Evolutionary conservation across 768 basidiomycete genomes (phyloP).

Genomic region (Phanerodontia chrysosporium): DNA sequence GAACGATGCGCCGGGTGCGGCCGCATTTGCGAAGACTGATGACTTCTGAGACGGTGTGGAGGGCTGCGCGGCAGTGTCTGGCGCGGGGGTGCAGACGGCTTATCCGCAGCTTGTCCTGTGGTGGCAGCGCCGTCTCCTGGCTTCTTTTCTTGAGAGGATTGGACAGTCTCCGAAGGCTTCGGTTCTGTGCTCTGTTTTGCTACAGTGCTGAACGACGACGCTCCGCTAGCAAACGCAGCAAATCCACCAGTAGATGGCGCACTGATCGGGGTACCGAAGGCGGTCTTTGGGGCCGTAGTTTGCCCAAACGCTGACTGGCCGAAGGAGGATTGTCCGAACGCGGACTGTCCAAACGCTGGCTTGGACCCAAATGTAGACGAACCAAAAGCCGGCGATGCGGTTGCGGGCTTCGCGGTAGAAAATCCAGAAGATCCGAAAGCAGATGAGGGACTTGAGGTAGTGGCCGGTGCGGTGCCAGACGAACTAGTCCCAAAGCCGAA

Average conservation of each 20-base stretch:
- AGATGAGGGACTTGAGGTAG: neutral
- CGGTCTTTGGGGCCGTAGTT: slow-evolving; percentile 18
- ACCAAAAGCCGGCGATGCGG: slow-evolving; percentile 7
- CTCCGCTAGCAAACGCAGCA: slow-evolving; percentile 23
- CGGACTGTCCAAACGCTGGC: slow-evolving; percentile 25
- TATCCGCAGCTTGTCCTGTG: neutral
- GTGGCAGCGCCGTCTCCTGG: neutral
- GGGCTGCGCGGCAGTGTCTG: neutral
- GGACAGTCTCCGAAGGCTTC: slow-evolving; percentile 1
- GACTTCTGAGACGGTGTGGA: neutral
- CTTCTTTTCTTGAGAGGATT: neutral
- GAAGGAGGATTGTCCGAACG: slow-evolving; percentile 30
- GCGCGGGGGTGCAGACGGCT: neutral
- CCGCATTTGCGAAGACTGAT: neutral
- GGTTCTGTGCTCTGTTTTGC: slow-evolving; percentile 8
- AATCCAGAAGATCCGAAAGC: neutral
- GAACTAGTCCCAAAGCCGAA: slow-evolving; percentile 4
- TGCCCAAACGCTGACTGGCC: slow-evolving; percentile 24
- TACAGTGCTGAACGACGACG: slow-evolving; percentile 14
- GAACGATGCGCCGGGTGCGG: neutral
- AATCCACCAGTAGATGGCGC: slow-evolving; percentile 15
- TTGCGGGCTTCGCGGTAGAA: neutral
- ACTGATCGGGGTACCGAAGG: neutral
- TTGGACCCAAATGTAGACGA: slow-evolving; percentile 4
- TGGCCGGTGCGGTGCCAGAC: slow-evolving; percentile 4